A percentile compares a stretch with the other conserved stretches of the same genome.
Conservation (phyloP, 768 basidiomycete species). For the Cystofilobasidium capitatum region DNA sequence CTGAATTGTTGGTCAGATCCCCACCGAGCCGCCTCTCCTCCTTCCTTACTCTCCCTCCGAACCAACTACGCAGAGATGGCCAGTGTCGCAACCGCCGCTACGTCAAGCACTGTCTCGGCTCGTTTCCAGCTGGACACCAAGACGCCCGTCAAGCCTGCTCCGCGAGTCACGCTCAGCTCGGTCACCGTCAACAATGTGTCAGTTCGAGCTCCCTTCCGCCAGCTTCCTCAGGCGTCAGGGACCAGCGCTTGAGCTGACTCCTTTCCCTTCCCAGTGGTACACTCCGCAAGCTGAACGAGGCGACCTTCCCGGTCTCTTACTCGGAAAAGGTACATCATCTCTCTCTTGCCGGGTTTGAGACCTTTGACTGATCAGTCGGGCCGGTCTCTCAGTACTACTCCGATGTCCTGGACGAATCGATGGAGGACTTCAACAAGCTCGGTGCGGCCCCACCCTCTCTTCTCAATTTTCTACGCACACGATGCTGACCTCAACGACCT, state of each 20-base stretch:
- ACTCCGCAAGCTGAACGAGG: slow-evolving; percentile 21
- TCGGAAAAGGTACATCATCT: not conserved
- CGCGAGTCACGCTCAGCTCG: slow-evolving; percentile 22
- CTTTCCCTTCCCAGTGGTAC: slow-evolving; percentile 13
- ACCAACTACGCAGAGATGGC: too few species aligned
- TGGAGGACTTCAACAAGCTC: slow-evolving; percentile 28
- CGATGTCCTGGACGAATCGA: slow-evolving; percentile 14
- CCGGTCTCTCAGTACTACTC: slow-evolving; percentile 1
- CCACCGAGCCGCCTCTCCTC: too few species aligned
- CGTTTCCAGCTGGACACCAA: slow-evolving; percentile 4
- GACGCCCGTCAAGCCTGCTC: slow-evolving; percentile 9
- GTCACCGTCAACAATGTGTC: slow-evolving; percentile 26
- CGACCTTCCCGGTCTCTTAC: slow-evolving; percentile 21
- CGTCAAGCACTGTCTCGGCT: slow-evolving; percentile 23
- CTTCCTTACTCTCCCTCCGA: not conserved
- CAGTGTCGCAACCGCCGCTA: slow-evolving; percentile 15
- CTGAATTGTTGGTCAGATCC: too few species aligned
- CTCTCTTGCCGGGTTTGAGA: not conserved
- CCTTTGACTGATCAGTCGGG: not conserved
- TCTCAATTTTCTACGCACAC: not conserved
- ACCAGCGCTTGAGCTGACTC: not conserved
- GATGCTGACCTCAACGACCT: not conserved
- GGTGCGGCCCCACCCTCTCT: too few species aligned
- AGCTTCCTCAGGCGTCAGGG: not conserved
- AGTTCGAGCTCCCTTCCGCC: not conserved